Percentiles rank a stretch among this genome's conserved stretches.
Conservation (phyloP, 163 green algal genomes). For the Chlamydomonas reinhardtii region DNA sequence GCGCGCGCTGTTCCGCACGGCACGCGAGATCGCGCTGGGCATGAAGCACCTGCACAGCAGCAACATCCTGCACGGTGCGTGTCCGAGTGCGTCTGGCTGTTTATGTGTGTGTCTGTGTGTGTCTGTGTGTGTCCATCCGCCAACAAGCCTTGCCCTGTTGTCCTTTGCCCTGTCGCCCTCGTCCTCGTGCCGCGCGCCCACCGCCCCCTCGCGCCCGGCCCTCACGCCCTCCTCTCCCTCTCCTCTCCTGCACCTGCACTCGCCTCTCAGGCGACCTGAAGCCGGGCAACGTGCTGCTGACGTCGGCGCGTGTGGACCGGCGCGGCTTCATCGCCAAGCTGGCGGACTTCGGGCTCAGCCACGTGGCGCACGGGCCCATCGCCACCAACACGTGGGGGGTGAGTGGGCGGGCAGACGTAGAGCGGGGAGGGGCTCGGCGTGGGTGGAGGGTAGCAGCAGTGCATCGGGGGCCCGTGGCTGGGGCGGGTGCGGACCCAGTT, state of each 20-base stretch:
- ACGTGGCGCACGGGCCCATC: constrained; percentile 49
- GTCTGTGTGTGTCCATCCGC: too few relatives aligned
- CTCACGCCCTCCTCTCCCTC: too few relatives aligned
- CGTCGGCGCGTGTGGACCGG: constrained; percentile 3
- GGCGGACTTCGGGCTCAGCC: constrained; percentile 51
- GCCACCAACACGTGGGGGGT: constrained; percentile 50
- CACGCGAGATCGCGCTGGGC: constrained; percentile 49
- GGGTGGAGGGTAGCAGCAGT: not conserved
- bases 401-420: not conserved
- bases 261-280: constrained; percentile 51
- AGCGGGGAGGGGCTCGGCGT: too few relatives aligned
- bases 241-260: too few relatives aligned
- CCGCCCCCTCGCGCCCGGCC: too few relatives aligned
- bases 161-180: too few relatives aligned
- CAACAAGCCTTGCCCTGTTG: too few relatives aligned
- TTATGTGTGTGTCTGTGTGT: not conserved
- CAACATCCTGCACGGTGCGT: constrained; percentile 50
- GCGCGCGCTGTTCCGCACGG: constrained; percentile 48
- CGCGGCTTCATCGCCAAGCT: constrained; percentile 53
- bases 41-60: constrained; percentile 55
- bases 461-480: too few relatives aligned
- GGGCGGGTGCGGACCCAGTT: too few relatives aligned
- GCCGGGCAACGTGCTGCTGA: constrained; percentile 13
- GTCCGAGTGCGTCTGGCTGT: not conserved
- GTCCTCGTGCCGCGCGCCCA: too few relatives aligned